Evolutionary conservation across 495 filamentous ascomycete species (phyloP).

Genomic region (Clohesyomyces aquaticus): DNA sequence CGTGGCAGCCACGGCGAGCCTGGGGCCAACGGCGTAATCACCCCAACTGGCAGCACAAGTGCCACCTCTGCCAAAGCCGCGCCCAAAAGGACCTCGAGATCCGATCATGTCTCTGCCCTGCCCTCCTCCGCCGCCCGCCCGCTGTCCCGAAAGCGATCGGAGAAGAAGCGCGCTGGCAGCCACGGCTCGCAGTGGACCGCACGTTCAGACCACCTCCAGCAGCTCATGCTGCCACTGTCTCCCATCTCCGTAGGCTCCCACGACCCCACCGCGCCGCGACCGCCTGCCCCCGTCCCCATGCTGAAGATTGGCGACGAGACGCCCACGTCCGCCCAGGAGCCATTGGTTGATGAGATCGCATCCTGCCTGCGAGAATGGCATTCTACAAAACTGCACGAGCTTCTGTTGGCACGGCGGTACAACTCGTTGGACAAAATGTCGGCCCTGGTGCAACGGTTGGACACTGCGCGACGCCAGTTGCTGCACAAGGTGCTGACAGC

Average conservation of each 20-base stretch:
- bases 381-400: constrained; percentile 91
- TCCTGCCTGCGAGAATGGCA: constrained; percentile 98
- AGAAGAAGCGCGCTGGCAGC: constrained; percentile 35
- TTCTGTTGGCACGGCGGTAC: constrained; percentile 84
- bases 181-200: constrained; percentile 37
- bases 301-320: constrained; percentile 97
- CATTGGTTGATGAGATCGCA: constrained; percentile 95
- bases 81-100: constrained; percentile 15
- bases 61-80: constrained; percentile 17
- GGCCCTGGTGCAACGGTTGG: constrained; percentile 74
- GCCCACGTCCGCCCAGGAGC: constrained; percentile 82
- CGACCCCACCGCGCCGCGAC: constrained; percentile 69
- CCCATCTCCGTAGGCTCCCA: constrained; percentile 47
- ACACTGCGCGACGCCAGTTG: constrained; percentile 82
- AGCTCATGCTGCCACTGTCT: constrained; percentile 36
- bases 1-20: constrained; percentile 33
- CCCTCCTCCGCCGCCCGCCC: constrained; percentile 33
- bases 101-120: constrained; percentile 36
- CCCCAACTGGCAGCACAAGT: constrained; percentile 40
- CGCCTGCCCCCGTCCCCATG: constrained; percentile 92
- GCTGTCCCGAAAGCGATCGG: constrained; percentile 30
- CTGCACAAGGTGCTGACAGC: constrained; percentile 89
- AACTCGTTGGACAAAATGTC: constrained; percentile 78
- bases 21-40: constrained; percentile 41
- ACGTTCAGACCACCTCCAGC: constrained; percentile 40